These are phyloP conservation scores for Fraxinus baroniana DNA, from an alignment of 305 asterid species.

Conservation along the genomic window DNA sequence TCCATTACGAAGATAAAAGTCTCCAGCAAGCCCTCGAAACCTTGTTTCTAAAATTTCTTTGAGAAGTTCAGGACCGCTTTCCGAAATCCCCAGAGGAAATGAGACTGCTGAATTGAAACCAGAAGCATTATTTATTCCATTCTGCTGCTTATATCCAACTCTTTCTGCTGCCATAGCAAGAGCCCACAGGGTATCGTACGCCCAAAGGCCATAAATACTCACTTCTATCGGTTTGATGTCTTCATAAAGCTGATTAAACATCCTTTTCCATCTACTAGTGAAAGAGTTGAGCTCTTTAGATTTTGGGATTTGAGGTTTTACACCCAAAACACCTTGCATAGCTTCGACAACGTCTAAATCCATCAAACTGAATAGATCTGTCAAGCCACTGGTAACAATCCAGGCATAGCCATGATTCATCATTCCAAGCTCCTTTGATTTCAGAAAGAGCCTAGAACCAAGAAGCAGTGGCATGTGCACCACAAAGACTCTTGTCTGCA, in stretches of 20 bases:
- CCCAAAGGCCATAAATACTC: conserved; percentile 26
- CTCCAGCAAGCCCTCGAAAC: conserved; percentile 42
- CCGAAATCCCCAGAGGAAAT: conserved; percentile 27
- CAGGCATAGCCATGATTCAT: conserved; percentile 55
- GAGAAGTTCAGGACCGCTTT: conserved; percentile 33
- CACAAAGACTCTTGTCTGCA: conserved; percentile 41
- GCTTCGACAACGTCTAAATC: conserved; percentile 33
- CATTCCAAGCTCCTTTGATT: conserved; percentile 46
- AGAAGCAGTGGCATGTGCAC: conserved; percentile 35
- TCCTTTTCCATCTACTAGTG: conserved; percentile 33
- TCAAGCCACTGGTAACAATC: conserved; percentile 55
- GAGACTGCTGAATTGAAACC: conserved; percentile 7
- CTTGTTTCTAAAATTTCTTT: conserved; percentile 22
- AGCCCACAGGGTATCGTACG: conserved; percentile 43
- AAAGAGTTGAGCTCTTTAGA: conserved; percentile 32
- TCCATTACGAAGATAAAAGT: conserved; percentile 37
- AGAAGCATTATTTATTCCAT: background rate
- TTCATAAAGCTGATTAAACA: conserved; percentile 27
- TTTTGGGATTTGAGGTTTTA: conserved; percentile 42
- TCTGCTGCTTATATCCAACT: conserved; percentile 26
- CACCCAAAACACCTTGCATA: conserved; percentile 62
- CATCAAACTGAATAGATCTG: conserved; percentile 33
- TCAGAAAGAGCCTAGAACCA: conserved; percentile 41
- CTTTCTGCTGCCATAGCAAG: conserved; percentile 59
- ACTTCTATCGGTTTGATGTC: conserved; percentile 13